These are phyloP conservation scores for Angophora floribunda DNA, from an alignment of 345 rosid genomes.

Conservation along the genomic window DNA sequence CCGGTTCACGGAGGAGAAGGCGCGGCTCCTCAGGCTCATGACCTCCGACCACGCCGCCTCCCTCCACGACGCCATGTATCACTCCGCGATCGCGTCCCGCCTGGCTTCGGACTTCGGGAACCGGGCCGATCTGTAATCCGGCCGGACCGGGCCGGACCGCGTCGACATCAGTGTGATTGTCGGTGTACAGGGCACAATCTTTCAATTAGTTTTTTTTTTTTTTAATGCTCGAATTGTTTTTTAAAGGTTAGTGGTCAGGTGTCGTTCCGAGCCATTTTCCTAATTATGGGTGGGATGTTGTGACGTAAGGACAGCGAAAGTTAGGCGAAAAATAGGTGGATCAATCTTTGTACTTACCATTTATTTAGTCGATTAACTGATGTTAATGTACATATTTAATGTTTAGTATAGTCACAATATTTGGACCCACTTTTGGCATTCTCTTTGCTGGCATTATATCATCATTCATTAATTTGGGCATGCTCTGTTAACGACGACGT, in stretches of 20 bases:
- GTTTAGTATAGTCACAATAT: not conserved
- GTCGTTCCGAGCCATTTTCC: not conserved
- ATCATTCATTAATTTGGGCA: not conserved
- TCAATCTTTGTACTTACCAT: not conserved
- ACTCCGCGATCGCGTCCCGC: constrained; percentile 56
- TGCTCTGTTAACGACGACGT: accelerated
- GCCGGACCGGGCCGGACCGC: not conserved
- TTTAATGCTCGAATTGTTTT: too few relatives aligned
- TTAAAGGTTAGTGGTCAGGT: not conserved
- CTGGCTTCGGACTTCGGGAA: constrained; percentile 38
- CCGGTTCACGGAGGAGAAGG: constrained; percentile 53
- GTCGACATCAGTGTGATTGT: not conserved
- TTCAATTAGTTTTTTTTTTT: not conserved
- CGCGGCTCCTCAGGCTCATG: constrained; percentile 49
- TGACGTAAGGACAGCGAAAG: not conserved
- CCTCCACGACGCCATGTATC: constrained; percentile 74
- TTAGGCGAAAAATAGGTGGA: not conserved
- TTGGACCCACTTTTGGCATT: not conserved
- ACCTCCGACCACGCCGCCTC: constrained; percentile 18
- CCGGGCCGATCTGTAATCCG: constrained; percentile 8
- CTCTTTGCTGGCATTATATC: not conserved
- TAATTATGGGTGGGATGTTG: not conserved
- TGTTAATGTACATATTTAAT: not conserved
- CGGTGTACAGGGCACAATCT: not conserved
- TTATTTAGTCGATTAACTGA: not conserved